phyloP scores from a whole-genome alignment of 2,329 filamentous ascomycete genomes.

The Alternaria infectoria region DNA sequence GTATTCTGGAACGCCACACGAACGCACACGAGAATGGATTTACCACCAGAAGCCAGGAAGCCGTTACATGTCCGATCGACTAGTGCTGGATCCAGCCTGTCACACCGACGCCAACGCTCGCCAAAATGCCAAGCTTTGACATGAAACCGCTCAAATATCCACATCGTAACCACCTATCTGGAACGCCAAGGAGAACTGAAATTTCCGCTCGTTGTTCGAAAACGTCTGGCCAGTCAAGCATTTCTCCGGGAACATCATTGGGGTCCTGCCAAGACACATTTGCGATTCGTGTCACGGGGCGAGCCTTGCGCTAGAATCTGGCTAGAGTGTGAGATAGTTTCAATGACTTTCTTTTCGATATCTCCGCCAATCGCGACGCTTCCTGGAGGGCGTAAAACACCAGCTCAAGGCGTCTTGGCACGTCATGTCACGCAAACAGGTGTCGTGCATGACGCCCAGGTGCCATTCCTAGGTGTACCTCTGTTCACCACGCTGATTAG shows the following conservation, averaged over 20 bases:
- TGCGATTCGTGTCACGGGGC: not conserved
- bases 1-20: not conserved
- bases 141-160: conserved; percentile 17
- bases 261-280: not conserved
- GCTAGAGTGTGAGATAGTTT: conserved; percentile 10
- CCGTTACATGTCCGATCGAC: not conserved
- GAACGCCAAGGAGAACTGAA: not conserved
- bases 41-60: not conserved
- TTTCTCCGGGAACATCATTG: conserved; percentile 5
- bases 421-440: not conserved
- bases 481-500: not conserved
- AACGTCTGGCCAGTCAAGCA: conserved; percentile 7
- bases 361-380: not conserved
- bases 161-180: not conserved
- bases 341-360: not conserved
- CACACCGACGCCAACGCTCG: conserved; percentile 8
- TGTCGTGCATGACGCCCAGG: not conserved
- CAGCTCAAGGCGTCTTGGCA: conserved; percentile 4
- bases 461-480: not conserved
- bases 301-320: not conserved
- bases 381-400: conserved; percentile 7
- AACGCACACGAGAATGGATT: not conserved
- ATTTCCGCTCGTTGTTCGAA: conserved; percentile 5
- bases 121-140: conserved; percentile 4
- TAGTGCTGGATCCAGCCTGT: conserved; percentile 6